Conservation (phyloP, 108 stramenopile species). For the Parmales sp. region DNA sequence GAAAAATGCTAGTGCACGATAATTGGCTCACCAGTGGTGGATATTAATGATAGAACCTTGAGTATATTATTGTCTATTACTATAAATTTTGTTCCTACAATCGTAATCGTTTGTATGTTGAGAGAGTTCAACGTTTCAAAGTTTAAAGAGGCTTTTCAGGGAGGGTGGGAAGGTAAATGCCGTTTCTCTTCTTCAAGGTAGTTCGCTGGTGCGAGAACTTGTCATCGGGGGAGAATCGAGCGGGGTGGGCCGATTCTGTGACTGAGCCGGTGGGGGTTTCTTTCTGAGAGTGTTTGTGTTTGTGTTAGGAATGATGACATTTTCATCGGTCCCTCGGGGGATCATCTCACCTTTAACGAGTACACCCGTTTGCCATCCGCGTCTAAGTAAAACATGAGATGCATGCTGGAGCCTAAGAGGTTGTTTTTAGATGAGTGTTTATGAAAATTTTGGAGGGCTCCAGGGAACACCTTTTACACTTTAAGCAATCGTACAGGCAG, state of each 20-base stretch:
- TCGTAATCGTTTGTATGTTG: too few species aligned
- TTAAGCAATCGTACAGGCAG: too few species aligned
- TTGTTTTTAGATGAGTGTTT: too few species aligned
- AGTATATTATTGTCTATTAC: too few species aligned
- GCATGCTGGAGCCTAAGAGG: constrained; percentile 53
- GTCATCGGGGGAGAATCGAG: constrained; percentile 98
- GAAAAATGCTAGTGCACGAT: too few species aligned
- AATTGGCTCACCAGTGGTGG: too few species aligned
- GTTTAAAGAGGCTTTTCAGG: constrained; percentile 60
- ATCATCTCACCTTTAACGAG: constrained; percentile 80
- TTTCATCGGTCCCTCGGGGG: background rate
- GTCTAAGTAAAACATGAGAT: constrained; percentile 97
- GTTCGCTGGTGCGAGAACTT: constrained; percentile 93
- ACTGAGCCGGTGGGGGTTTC: constrained; percentile 64
- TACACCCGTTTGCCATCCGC: constrained; percentile 87
- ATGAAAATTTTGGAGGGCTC: too few species aligned
- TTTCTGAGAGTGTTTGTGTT: constrained; percentile 47
- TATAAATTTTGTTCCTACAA: too few species aligned
- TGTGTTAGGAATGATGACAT: background rate
- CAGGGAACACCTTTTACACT: too few species aligned
- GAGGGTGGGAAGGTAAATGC: constrained; percentile 82
- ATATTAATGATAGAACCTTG: too few species aligned
- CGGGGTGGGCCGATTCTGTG: constrained; percentile 88
- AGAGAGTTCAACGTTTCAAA: too few species aligned
- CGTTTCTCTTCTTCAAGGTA: constrained; percentile 91